A percentile compares a stretch with the other conserved stretches of the same genome.
phyloP scores from a whole-genome alignment of 1,284 basidiomycete genomes.

The Cutaneotrichosporon curvatum region DNA sequence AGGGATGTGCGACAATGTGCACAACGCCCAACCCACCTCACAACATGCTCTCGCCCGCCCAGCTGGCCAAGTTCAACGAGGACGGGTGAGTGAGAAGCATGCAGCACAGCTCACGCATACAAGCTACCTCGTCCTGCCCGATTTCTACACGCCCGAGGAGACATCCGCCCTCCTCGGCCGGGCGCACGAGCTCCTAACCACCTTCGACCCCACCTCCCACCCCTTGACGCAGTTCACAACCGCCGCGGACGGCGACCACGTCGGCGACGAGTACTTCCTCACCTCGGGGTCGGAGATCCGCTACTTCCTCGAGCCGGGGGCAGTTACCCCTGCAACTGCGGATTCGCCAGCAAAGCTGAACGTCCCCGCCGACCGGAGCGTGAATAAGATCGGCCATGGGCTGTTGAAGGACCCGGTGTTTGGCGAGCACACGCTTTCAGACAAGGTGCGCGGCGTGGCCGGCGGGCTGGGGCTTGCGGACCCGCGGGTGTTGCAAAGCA shows the following conservation, averaged over 20 bases:
- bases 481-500: slow-evolving; percentile 83
- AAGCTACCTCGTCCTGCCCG: slow-evolving; percentile 69
- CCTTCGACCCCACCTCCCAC: slow-evolving; percentile 69
- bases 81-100: slow-evolving; percentile 25
- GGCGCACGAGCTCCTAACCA: slow-evolving; percentile 63
- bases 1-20: too few species aligned
- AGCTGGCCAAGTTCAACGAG: slow-evolving; percentile 27
- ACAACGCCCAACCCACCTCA: too few species aligned
- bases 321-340: slow-evolving; percentile 23
- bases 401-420: slow-evolving; percentile 77
- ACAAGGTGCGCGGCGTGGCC: slow-evolving; percentile 59
- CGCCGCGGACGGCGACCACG: slow-evolving; percentile 55
- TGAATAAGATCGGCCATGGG: slow-evolving; percentile 54
- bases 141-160: slow-evolving; percentile 60
- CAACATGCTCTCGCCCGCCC: slow-evolving; percentile 22
- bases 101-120: neutral
- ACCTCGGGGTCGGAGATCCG: slow-evolving; percentile 71
- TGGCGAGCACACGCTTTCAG: slow-evolving; percentile 66
- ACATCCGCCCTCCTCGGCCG: slow-evolving; percentile 60
- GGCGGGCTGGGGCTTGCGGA: slow-evolving; percentile 69
- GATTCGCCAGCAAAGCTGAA: slow-evolving; percentile 53
- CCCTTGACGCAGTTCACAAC: slow-evolving; percentile 89
- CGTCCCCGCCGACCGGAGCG: slow-evolving; percentile 61
- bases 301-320: slow-evolving; percentile 43
- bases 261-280: slow-evolving; percentile 83